Base-by-base conservation (phyloP, 1,139 yeast species). In the Scheffersomyces segobiensis region DNA sequence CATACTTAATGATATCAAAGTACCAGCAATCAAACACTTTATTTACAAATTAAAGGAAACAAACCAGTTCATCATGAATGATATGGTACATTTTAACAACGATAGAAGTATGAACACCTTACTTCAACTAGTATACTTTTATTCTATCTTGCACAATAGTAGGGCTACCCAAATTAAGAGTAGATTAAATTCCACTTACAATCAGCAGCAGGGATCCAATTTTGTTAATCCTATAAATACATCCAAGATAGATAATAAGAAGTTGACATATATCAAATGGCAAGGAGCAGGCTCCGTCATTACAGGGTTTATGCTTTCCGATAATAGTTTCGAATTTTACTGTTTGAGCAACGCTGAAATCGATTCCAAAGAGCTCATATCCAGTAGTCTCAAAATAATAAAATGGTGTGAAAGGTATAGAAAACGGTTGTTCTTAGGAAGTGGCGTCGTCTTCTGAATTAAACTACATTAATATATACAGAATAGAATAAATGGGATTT, bases 11-110 rank as follows among this genome's bases (percentile, higher is more conserved):
- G 90, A 86, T 58, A 79, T 86, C 26, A 84, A 85, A 17, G 88
- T 86, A 0, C 89, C 89, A 0, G 71, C 84, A 55, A 81, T 92
- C 22, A 85, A 87, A 60, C 98, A 93, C 74, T 95, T 95, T 69
- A 80, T 93, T 32, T 93, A 86, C 77, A 92, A 90, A 71, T 84
- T 91, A 53, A 87, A 85, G 61, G 75, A 75, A 24, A 32, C 54
- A n/a, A 70, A 76, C 53, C 82, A 77, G 59, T 77, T 67, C 58
- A 62, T 77, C 18, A 71, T 74, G 71, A 75, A 76, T 62, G 74
- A 73, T 47, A 55, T 67, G 17, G 59, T 58, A 4, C 63, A 65
- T n/a, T 66, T 68, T 52, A 62, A 58, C 50, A 60, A 59, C 18
- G 66, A 62, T n/a, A 49, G 56, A 57, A 57, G 22, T 56, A 58